These are phyloP conservation scores for Mychonastes homosphaera DNA, from an alignment of 139 green algal genomes.

Conservation along the genomic window DNA sequence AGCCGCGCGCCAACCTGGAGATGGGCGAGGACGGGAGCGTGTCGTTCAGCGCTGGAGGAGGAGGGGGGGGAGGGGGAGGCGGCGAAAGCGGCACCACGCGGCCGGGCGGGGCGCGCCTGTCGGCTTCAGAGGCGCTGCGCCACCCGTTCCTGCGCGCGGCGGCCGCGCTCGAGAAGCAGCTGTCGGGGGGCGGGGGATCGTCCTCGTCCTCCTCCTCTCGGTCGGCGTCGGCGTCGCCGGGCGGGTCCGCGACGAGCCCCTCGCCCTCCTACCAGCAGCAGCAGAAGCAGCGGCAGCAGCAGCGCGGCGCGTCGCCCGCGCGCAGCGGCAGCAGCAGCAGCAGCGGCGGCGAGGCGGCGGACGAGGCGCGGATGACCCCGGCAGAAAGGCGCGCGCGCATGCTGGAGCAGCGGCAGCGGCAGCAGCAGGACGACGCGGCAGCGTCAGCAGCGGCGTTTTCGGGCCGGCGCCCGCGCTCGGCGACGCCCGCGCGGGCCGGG, in stretches of 20 bases:
- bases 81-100: constrained; percentile 7
- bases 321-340: background rate
- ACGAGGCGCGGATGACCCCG: background rate
- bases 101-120: background rate
- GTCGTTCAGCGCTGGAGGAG: too few relatives aligned
- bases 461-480: too few relatives aligned
- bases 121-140: background rate
- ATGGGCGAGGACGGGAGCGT: constrained; percentile 35
- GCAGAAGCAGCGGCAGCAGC: too few relatives aligned
- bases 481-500: background rate
- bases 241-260: too few relatives aligned
- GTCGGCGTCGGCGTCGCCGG: too few relatives aligned
- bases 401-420: constrained; percentile 3
- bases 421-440: constrained; percentile 2
- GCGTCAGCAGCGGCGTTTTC: too few relatives aligned
- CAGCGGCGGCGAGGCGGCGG: background rate
- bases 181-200: too few relatives aligned
- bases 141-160: constrained; percentile 13
- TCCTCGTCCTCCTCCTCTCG: too few relatives aligned
- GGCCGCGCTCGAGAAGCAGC: background rate
- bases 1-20: constrained; percentile 34
- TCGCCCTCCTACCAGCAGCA: too few relatives aligned
- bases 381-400: background rate
- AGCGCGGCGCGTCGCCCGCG: too few relatives aligned
- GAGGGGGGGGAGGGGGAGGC: too few relatives aligned